A percentile compares a stretch with the other conserved stretches of the same genome.
Evolutionary conservation across 1,139 yeast species (phyloP).

Genomic region (Scheffersomyces parashehatae): DNA sequence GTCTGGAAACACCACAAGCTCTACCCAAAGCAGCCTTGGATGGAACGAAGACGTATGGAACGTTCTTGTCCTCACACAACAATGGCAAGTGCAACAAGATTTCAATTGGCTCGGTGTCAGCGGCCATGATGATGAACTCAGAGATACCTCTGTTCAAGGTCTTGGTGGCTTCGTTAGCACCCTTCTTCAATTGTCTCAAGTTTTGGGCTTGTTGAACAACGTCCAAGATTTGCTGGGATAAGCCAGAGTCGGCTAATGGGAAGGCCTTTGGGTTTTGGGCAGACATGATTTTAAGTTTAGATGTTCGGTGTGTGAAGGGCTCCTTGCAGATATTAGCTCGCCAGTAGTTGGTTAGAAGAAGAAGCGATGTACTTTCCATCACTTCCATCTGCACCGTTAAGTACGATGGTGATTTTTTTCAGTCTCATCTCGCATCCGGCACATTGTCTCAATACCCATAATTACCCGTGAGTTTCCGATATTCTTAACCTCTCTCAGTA

Average conservation of each 20-base stretch:
- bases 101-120: constrained; percentile 99
- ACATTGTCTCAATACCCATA: neutral
- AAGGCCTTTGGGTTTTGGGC: constrained; percentile 95
- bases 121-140: constrained; percentile 99
- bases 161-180: constrained; percentile 99
- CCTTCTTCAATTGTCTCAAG: constrained; percentile 98
- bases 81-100: constrained; percentile 96
- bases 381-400: too few species aligned
- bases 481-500: constrained; percentile 1
- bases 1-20: constrained; percentile 99
- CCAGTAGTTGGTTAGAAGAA: constrained; percentile 28
- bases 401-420: too few species aligned
- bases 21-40: constrained; percentile 98
- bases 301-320: constrained; percentile 38
- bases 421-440: constrained; percentile 5
- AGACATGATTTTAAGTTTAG: constrained; percentile 42
- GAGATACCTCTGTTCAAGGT: constrained; percentile 99
- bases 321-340: constrained; percentile 62
- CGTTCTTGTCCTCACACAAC: constrained; percentile 98
- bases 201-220: constrained; percentile 97
- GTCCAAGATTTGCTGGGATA: constrained; percentile 95
- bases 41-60: constrained; percentile 97
- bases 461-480: neutral
- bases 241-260: constrained; percentile 96
- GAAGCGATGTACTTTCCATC: neutral